Percentiles rank a stretch among this genome's conserved stretches.
Conservation (phyloP, 1,284 basidiomycete species). For the Puccinia triticina region DNA sequence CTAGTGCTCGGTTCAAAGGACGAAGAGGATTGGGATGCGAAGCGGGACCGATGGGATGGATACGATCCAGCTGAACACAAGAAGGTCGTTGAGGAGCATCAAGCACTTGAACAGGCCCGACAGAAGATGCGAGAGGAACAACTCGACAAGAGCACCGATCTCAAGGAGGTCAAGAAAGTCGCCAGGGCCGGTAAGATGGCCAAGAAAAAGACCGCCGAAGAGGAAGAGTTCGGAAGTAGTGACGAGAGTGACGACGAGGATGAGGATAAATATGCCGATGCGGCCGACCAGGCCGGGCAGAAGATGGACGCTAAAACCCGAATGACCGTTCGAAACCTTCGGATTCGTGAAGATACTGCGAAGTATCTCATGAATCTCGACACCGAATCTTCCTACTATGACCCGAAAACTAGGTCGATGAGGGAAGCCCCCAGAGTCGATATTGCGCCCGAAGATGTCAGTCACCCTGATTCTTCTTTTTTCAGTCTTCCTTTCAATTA, state of each 20-base stretch:
- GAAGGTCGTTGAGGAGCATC: slow-evolving; percentile 87
- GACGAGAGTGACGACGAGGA: slow-evolving; percentile 75
- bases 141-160: slow-evolving; percentile 89
- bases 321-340: slow-evolving; percentile 94
- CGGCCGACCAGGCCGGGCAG: slow-evolving; percentile 94
- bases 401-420: slow-evolving; percentile 99
- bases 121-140: slow-evolving; percentile 90
- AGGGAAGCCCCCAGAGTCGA: slow-evolving; percentile 86
- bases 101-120: slow-evolving; percentile 85
- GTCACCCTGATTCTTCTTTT: slow-evolving; percentile 1
- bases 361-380: slow-evolving; percentile 98
- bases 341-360: slow-evolving; percentile 98
- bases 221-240: slow-evolving; percentile 91
- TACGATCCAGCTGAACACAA: slow-evolving; percentile 88
- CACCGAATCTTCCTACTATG: slow-evolving; percentile 94
- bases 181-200: slow-evolving; percentile 71
- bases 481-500: slow-evolving; percentile 43
- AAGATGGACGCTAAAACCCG: slow-evolving; percentile 97
- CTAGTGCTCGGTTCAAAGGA: slow-evolving; percentile 67
- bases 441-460: slow-evolving; percentile 79
- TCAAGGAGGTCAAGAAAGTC: slow-evolving; percentile 72
- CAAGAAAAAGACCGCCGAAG: slow-evolving; percentile 66
- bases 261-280: slow-evolving; percentile 95
- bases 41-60: slow-evolving; percentile 97
- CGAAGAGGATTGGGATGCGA: slow-evolving; percentile 81